Evolutionary conservation across 805 yeast species (phyloP), one percentile per base, ranked within the genome.

Genomic region (Nakazawaea populi): DNA sequence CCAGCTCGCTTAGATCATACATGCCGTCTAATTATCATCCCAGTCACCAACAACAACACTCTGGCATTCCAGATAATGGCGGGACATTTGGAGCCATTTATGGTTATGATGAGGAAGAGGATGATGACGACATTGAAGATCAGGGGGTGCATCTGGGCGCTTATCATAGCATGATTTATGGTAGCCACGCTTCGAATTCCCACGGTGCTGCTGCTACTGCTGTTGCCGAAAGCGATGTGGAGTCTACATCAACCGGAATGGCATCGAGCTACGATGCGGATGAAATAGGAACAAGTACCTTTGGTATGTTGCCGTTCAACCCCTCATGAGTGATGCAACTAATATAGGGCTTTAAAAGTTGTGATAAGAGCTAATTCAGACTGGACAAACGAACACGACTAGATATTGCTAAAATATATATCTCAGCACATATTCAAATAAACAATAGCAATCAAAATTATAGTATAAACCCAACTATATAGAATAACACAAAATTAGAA

Each of bases 111-210:
- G 61, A 57, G 18, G 53, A 49, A 12, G 53, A 52, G 5, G 51
- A 48, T 11, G 52, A 51, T 12, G 60, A 59, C 11, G 69, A 64
- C n/a, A 67, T 59, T 8, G 68, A 63, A 34, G 70, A 66, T 18
- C 66, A 64, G 9, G 57, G 56, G 48, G 63, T 60, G 32, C 60
- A 54, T 44, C 42, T 11, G 1, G 41, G 42, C 7, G 35, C 14
- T 24, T 38, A 40, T 24, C 40, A 47, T 27, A 31, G 31, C 14
- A 39, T 24, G 7, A 8, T 29, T 24, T 12, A 12, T 12, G 3
- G 14, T 9, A 32, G 24, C n/a, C 18, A 43, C 18, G n/a, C 46
- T 24, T 14, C 39, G 10, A 14, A 29, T 42, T 43, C 31, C 30
- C 29, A 1, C 18, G 6, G 8, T 18, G 18, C 31, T 9, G 30